phyloP scores from a whole-genome alignment of 2,329 filamentous ascomycete genomes.

The Chalaropsis thielavioides region DNA sequence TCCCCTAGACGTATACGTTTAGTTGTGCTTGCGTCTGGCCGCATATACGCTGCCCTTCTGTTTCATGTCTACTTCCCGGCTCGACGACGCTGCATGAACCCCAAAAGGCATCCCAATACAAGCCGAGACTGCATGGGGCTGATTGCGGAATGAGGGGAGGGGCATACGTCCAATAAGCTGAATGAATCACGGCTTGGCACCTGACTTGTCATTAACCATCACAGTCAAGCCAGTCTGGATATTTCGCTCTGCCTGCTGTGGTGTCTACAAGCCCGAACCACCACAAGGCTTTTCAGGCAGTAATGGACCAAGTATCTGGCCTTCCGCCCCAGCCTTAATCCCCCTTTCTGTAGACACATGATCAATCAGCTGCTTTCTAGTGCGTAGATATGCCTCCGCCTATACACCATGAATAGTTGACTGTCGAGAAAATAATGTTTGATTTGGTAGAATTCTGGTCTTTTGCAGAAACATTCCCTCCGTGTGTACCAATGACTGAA shows the following conservation, averaged over 20 bases:
- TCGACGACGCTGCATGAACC: neutral
- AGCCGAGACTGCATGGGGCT: neutral
- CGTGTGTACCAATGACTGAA: constrained; percentile 2
- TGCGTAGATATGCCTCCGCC: neutral
- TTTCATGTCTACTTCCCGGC: neutral
- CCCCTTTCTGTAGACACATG: neutral
- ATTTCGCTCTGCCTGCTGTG: too few species aligned
- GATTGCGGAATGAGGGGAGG: too few species aligned
- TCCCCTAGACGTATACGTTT: neutral
- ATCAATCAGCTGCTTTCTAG: neutral
- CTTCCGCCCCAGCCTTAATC: too few species aligned
- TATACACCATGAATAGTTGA: neutral
- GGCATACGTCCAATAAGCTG: too few species aligned
- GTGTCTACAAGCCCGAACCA: neutral
- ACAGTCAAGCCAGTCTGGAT: too few species aligned
- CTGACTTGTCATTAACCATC: too few species aligned
- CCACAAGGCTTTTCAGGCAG: neutral
- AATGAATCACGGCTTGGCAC: too few species aligned
- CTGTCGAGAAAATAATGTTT: constrained; percentile 3
- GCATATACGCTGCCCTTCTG: neutral
- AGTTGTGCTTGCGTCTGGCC: neutral
- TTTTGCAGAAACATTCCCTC: neutral
- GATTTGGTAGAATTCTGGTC: constrained; percentile 7
- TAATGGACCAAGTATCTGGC: neutral
- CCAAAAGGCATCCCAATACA: neutral